Conservation (phyloP, 1,139 yeast species). For the Arxiozyma slooffiae region DNA sequence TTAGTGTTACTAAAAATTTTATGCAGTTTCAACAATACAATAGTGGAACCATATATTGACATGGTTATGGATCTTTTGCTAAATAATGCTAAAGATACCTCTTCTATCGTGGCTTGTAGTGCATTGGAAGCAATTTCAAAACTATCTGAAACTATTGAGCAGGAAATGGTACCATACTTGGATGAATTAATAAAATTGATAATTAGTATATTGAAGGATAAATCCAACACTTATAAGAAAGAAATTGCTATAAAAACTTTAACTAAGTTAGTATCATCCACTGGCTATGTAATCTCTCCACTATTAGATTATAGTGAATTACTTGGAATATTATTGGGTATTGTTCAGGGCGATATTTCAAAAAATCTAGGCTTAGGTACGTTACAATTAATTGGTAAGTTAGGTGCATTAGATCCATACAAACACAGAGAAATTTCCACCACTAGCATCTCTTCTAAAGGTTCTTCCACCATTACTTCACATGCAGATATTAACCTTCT, state of each 20-base stretch:
- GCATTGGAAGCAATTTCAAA: constrained; percentile 88
- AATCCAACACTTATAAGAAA: constrained; percentile 72
- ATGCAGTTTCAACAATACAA: constrained; percentile 66
- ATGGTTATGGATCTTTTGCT: constrained; percentile 79
- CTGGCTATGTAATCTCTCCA: constrained; percentile 94
- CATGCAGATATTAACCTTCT: constrained; percentile 82
- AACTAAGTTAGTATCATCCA: constrained; percentile 80
- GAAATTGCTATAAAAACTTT: constrained; percentile 83
- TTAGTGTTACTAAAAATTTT: constrained; percentile 66
- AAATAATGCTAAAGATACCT: constrained; percentile 63
- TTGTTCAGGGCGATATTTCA: constrained; percentile 71
- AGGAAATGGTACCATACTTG: constrained; percentile 64
- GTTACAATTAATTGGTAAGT: constrained; percentile 76
- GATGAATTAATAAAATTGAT: constrained; percentile 77
- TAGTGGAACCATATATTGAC: constrained; percentile 80
- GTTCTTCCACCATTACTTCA: constrained; percentile 72
- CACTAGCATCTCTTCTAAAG: constrained; percentile 41
- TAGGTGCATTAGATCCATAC: constrained; percentile 96
- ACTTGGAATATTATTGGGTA: constrained; percentile 68
- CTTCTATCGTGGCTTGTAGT: constrained; percentile 76
- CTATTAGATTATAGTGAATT: constrained; percentile 83
- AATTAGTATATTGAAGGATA: constrained; percentile 83
- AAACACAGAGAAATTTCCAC: constrained; percentile 88
- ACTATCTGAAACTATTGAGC: constrained; percentile 79
- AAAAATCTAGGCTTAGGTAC: constrained; percentile 73